A percentile compares a stretch with the other conserved stretches of the same genome.
These are phyloP conservation scores for Comarum palustre DNA, from an alignment of 306 rosid genomes.

Conservation along the genomic window DNA sequence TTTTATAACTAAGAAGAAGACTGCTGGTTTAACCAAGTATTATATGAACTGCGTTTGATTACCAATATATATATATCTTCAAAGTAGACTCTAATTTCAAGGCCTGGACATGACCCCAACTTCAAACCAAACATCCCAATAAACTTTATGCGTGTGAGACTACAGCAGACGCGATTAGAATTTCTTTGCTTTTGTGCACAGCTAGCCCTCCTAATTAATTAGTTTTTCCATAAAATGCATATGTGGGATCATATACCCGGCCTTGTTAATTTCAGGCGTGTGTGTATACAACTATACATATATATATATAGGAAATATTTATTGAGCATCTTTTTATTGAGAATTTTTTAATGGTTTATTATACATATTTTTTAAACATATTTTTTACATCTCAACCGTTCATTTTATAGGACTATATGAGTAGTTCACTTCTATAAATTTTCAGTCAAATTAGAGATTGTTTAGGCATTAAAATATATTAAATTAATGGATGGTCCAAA, in stretches of 20 bases:
- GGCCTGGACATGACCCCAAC: constrained; percentile 12
- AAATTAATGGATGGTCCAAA: no score
- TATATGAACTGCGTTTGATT: constrained; percentile 3
- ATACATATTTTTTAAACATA: no score
- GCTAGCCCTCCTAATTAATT: neutral
- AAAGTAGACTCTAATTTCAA: constrained; percentile 15
- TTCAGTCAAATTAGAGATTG: no score
- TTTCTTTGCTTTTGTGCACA: neutral
- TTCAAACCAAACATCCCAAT: constrained; percentile 6
- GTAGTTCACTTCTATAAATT: no score
- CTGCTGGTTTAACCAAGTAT: neutral
- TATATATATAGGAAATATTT: no score
- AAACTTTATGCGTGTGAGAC: constrained; percentile 9
- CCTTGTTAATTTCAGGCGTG: neutral
- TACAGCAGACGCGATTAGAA: neutral
- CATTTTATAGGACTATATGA: no score
- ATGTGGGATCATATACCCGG: neutral
- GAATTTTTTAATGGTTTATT: no score
- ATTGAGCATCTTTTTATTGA: no score
- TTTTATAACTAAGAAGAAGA: constrained; percentile 27
- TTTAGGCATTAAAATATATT: no score
- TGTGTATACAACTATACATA: no score
- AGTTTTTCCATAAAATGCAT: neutral
- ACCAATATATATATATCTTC: constrained; percentile 2
- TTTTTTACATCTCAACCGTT: no score